Conservation (phyloP, 768 basidiomycete species). For the Sistotremastrum niveocremeum region DNA sequence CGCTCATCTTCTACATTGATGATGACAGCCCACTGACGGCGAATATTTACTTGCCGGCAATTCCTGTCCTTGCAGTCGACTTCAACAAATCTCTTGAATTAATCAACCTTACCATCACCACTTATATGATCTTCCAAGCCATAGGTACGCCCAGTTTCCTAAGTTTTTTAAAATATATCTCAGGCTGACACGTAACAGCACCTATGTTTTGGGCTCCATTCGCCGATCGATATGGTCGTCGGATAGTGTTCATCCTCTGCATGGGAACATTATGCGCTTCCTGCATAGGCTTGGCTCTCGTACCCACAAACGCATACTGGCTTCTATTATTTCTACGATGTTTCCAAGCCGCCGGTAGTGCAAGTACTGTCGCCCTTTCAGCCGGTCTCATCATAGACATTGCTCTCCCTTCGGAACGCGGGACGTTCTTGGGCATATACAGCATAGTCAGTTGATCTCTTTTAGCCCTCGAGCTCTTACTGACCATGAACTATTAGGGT, state of each 20-base stretch:
- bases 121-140: conserved; percentile 61
- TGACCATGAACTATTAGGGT: too few species aligned
- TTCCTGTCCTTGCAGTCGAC: conserved; percentile 48
- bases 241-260: conserved; percentile 50
- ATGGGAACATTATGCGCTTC: conserved; percentile 48
- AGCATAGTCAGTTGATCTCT: conserved; percentile 23
- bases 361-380: conserved; percentile 61
- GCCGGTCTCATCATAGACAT: conserved; percentile 75
- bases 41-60: conserved; percentile 26
- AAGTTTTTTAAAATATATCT: too few species aligned
- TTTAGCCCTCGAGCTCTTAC: too few species aligned
- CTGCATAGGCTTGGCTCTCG: conserved; percentile 49
- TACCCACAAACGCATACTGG: conserved; percentile 56
- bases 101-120: conserved; percentile 70
- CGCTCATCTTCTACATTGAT: too few species aligned
- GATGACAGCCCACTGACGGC: too few species aligned
- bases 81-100: conserved; percentile 56
- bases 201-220: conserved; percentile 53
- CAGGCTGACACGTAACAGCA: conserved; percentile 10
- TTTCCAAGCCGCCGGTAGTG: conserved; percentile 66
- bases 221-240: conserved; percentile 51
- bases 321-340: conserved; percentile 68
- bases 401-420: conserved; percentile 56
- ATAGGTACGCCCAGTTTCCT: conserved; percentile 23
- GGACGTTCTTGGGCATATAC: conserved; percentile 59